phyloP scores from a whole-genome alignment of 2,329 filamentous ascomycete species.

The Cytospora piceicola region DNA sequence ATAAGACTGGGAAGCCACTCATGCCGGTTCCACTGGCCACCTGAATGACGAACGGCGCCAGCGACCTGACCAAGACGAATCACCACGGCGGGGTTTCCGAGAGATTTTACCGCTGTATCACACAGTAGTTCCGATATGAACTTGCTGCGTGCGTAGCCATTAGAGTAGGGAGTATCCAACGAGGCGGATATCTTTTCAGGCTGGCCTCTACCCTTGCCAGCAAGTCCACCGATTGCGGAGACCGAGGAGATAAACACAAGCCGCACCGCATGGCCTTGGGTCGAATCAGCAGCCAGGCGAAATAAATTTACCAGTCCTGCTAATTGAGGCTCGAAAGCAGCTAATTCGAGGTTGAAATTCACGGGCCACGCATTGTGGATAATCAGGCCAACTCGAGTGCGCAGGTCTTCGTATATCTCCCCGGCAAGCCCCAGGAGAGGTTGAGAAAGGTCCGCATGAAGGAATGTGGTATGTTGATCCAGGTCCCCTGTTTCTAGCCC shows the following conservation, averaged over 20 bases:
- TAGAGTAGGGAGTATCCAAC: constrained; percentile 2
- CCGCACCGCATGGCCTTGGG: constrained; percentile 22
- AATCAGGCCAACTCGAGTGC: constrained; percentile 34
- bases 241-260: constrained; percentile 5
- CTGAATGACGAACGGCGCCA: constrained; percentile 32
- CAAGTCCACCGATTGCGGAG: background rate
- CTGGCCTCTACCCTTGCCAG: background rate
- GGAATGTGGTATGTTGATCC: constrained; percentile 26
- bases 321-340: constrained; percentile 50
- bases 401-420: constrained; percentile 29
- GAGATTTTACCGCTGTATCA: constrained; percentile 36
- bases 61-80: constrained; percentile 43
- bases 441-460: constrained; percentile 31
- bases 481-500: background rate
- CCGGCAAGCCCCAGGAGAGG: constrained; percentile 32
- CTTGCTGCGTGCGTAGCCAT: constrained; percentile 44
- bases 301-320: constrained; percentile 47
- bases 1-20: constrained; percentile 23
- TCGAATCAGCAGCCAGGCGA: constrained; percentile 28
- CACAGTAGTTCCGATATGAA: constrained; percentile 43
- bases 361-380: constrained; percentile 55
- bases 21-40: constrained; percentile 10
- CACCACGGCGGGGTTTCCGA: constrained; percentile 36
- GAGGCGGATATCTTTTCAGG: constrained; percentile 3
- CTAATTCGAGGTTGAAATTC: constrained; percentile 53